Base-by-base conservation (phyloP, 108 stramenopile genomes). In the Pseudonitzschia multiseries region DNA sequence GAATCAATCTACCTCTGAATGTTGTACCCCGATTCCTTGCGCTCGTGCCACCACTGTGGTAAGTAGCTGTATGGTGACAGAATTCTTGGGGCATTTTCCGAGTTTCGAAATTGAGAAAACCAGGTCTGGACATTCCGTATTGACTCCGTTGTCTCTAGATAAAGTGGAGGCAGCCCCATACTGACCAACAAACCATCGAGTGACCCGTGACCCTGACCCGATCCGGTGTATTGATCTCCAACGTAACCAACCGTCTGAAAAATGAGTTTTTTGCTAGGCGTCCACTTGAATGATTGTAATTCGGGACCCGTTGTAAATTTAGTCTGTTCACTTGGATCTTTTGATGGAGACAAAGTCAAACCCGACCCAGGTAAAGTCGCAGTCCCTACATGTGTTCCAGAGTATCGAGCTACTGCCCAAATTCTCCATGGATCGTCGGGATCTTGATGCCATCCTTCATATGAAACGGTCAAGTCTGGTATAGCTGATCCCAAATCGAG, bases 361-460 rank as follows among this genome's bases (percentile, higher is more conserved):
- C 67, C 68, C 15, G 75, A 68, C 10, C 65, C 65, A 12, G 75
- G 75, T 0, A 76, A 14, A 9, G 6, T 62, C 24, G 56, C 75
- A 60, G 46, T 69, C 41, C 75, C 75, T n/a, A 56, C n/a, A 59
- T 76, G 75, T 33, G 75, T 76, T 68, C 75, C 75, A 12, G 75
- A 76, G 57, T 69, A 76, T 62, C 75, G 57, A 17, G 75, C 75
- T 28, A 76, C 46, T 3, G 48, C 48, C 75, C 75, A 76, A 28
- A 68, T 62, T 33, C 75, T 43, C 67, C 75, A 69, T 8, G 75
- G 68, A 61, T 76, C 68, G 32, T 76, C 54, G 18, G 75, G 75
- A 69, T 76, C 75, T 32, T 68, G 53, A 42, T 76, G 75, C 75
- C 75, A 76, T n/a, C 75, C 75, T 12, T 76, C 75, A 40, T 76